phyloP scores from a whole-genome alignment of 2,329 filamentous ascomycete species.

The Laburnicola sp. region DNA sequence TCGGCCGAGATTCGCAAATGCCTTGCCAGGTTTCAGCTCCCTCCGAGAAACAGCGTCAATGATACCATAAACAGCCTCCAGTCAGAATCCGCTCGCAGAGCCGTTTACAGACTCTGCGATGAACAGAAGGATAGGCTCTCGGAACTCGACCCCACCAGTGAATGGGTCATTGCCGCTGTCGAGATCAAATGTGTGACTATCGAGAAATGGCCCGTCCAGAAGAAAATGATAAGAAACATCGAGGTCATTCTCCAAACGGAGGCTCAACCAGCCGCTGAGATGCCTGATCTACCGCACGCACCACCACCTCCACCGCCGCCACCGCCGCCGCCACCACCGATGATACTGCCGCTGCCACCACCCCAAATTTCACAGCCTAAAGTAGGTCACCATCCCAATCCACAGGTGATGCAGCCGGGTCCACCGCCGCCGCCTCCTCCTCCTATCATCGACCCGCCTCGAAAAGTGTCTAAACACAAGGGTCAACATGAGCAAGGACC shows the following conservation, averaged over 20 bases:
- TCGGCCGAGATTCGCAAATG: conserved; percentile 26
- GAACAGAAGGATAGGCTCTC: conserved; percentile 30
- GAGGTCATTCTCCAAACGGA: conserved; percentile 37
- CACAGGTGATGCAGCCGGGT: not conserved
- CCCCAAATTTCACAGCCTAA: too few relatives aligned
- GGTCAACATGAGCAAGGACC: conserved; percentile 14
- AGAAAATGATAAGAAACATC: conserved; percentile 22
- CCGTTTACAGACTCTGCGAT: conserved; percentile 34
- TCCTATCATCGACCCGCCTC: conserved; percentile 12
- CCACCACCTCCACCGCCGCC: conserved; percentile 6
- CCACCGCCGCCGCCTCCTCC: not conserved
- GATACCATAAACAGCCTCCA: conserved; percentile 27
- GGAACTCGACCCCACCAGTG: conserved; percentile 23
- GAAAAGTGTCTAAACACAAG: conserved; percentile 9
- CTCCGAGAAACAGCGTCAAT: conserved; percentile 21
- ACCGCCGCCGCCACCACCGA: not conserved
- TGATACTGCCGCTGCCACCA: conserved; percentile 1
- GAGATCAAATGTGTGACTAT: conserved; percentile 23
- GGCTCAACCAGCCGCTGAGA: conserved; percentile 11
- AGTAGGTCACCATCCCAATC: conserved; percentile 1
- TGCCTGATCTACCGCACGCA: not conserved
- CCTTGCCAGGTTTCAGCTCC: conserved; percentile 27
- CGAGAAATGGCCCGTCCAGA: conserved; percentile 5
- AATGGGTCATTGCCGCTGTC: conserved; percentile 36
- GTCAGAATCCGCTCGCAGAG: conserved; percentile 28